phyloP scores from a whole-genome alignment of 441 rosid species.

The Eugenia klotzschiana region DNA sequence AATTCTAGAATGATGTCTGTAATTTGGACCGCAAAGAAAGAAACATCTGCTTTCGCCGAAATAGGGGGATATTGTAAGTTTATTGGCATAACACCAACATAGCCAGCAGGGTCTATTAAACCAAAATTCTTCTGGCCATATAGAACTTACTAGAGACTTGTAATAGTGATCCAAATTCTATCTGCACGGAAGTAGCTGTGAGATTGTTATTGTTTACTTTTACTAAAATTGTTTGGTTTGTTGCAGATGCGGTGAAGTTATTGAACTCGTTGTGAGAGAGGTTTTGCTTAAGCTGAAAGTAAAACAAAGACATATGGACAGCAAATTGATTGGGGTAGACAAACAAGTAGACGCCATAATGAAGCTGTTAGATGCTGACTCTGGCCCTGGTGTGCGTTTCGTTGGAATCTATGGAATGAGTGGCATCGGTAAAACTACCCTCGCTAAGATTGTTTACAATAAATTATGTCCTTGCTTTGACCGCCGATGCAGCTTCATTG shows the following conservation, averaged over 20 bases:
- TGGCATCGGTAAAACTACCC: not conserved
- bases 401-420: not conserved
- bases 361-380: not conserved
- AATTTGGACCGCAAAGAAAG: accelerated
- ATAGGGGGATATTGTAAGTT: not conserved
- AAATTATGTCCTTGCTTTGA: not conserved
- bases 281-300: not conserved
- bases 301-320: not conserved
- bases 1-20: not conserved
- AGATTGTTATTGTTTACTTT: not conserved
- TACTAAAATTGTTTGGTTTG: not conserved
- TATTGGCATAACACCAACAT: not conserved
- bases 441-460: not conserved
- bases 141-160: not conserved
- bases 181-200: not conserved
- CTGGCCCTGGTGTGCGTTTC: not conserved
- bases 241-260: not conserved
- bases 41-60: not conserved
- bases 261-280: not conserved
- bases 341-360: not conserved
- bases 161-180: not conserved
- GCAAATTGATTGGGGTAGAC: not conserved
- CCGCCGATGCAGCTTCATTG: not conserved
- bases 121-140: not conserved
- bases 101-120: accelerated